Base-by-base conservation (phyloP, 2,329 filamentous ascomycete genomes). In the Colletotrichum sp. region DNA sequence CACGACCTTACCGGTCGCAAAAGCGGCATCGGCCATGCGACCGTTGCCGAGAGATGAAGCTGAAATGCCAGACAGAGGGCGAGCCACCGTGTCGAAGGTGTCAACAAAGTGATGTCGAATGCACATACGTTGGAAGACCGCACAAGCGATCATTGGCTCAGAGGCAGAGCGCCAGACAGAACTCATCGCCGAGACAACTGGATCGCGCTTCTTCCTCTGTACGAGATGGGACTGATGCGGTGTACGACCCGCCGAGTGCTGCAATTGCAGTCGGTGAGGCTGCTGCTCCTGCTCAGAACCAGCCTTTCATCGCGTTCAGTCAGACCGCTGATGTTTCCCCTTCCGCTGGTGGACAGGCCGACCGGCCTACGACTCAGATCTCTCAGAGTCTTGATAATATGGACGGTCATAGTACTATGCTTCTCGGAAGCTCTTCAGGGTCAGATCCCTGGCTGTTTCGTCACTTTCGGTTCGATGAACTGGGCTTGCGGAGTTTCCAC, bases 381-480 rank as follows among this genome's bases (percentile, higher is more conserved):
- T 67, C 68, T 10, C 77, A 76, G 70, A 78, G 48, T 27, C 80
- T 84, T 32, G 82, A 84, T 68, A 79, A 80, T 68, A 78, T 84
- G 8, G 78, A 81, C 61, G 78, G 79, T 6, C 80, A 80, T 8
- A 80, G 79, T 65, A 81, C 79, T 10, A 80, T 83, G 74, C 73
- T 84, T 8, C 81, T 83, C 30, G 82, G 82, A 1, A 79, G 79
- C 2, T 84, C 83, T 6, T 80, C 82, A 28, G 82, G 83, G 56
- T 83, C 81, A 9, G 83, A 84, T 60, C 83, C 83, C 1, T 84
- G 83, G 82, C 77, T 85, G 6, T 77, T 84, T 25, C 74, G 83
- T 22, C 84, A 85, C 72, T 84, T 83, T 71, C 80, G 79, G 13
- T 85, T 84, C 60, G 83, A 85, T 65, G 82, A 84, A 62, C 78